These are phyloP conservation scores for Fusarium redolens DNA, from an alignment of 2,329 filamentous ascomycete genomes.

Conservation along the genomic window DNA sequence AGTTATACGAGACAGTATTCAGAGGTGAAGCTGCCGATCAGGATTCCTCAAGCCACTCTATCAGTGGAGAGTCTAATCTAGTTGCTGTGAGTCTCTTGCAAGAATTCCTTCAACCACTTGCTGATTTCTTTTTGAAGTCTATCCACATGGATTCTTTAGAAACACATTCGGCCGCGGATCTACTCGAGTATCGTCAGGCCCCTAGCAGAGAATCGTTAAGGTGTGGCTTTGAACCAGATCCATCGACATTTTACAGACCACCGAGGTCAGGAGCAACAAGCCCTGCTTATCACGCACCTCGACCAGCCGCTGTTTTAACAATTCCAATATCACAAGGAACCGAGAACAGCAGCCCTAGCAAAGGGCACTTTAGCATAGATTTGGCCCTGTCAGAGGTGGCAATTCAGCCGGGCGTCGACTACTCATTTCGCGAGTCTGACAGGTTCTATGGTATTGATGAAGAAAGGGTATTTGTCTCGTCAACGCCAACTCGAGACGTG, in stretches of 20 bases:
- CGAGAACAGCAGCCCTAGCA: accelerated
- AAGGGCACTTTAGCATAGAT: neutral
- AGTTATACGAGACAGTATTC: neutral
- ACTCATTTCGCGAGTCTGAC: neutral
- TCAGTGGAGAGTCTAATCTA: no score
- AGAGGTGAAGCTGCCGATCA: neutral
- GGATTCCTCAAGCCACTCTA: no score
- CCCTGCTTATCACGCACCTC: neutral
- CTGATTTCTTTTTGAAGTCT: neutral
- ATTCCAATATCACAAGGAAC: accelerated
- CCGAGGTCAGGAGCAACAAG: neutral
- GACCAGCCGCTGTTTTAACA: accelerated
- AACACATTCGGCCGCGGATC: neutral
- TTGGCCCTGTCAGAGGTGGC: neutral
- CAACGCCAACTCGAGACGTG: accelerated
- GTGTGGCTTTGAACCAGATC: neutral
- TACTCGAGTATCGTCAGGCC: neutral
- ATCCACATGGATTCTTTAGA: neutral
- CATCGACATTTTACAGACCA: neutral
- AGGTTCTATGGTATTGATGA: neutral
- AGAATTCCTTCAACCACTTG: no score
- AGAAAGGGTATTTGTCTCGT: neutral
- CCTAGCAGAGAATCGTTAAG: neutral
- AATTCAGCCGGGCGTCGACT: neutral
- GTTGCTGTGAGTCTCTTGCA: neutral